Base-by-base conservation (phyloP, 1,284 basidiomycete species). In the Ganoderma meredithae region DNA sequence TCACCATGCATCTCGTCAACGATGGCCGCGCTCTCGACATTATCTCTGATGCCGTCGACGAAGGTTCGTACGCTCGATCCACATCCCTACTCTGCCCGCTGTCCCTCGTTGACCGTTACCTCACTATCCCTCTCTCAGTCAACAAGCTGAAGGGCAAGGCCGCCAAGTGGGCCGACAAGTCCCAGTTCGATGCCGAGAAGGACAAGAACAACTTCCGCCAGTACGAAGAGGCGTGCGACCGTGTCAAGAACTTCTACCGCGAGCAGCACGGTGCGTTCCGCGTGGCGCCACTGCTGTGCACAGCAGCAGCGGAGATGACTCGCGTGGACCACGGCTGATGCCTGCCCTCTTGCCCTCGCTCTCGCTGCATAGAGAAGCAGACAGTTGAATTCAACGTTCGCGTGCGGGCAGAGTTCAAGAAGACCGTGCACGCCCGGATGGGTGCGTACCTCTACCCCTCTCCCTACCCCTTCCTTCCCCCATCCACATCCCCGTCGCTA, bases 161-260 rank as follows among this genome's bases (percentile, higher is more conserved):
- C 47, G 70, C 71, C 44, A 64, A 73, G 3, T 94, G 88, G 87
- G 85, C 91, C 71, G 86, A 85, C 1, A 78, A 83, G 63, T 88
- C 92, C 31, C 79, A 86, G 71, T 93, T 95, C 75, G 93, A 94
- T 77, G 79, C 84, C 17, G 81, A 83, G n/a, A 94, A 94, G 79
- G 92, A 96, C 83, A 95, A 95, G 82, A 74, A 83, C 4, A 74
- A 84, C 70, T 95, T 95, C 79, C 85, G 90, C 47, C 85, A 93
- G 76, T 92, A 92, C 74, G 88, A 91, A 47, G 83, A 82, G n/a
- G 95, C 95, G 7, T 94, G 94, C 76, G 93, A 96, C 73, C 88
- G 93, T 62, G 95, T 96, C 80, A 95, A 94, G 82, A 83, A 84
- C 40, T 96, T 96, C 76, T 96, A 96, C 81, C 88, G 88, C 75